Evolutionary conservation across 371 early-diverging fungal species (phyloP), one percentile per base, ranked within the genome.

Genomic region (Mortierella sp.): DNA sequence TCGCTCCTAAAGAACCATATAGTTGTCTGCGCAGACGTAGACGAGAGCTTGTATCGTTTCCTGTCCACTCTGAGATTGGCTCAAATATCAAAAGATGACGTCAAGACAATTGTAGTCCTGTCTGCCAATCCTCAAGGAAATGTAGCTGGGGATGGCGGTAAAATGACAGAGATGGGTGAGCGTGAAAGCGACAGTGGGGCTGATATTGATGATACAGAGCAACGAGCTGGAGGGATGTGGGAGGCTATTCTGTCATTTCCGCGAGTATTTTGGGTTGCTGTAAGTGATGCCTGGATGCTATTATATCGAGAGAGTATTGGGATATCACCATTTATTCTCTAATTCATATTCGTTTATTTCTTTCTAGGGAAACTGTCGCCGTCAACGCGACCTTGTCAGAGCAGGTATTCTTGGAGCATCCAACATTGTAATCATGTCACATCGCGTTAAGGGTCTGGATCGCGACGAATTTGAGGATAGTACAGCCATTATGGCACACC

Each of bases 361-460:
- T 37, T 22, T 57, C 26, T 57, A 88, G 87, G 90, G 90, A 15
- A 83, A 87, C 53, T 89, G 88, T 61, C 85, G 89, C 28, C 83
- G 86, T 13, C 89, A 88, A 17, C 87, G 89, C 64, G 90, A 90
- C 66, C 70, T 90, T 7, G 76, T 89, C 4, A 80, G 86, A 37
- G 90, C 90, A 0, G 90, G 90, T 15, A 85, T 88, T 6, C 81
- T 85, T 51, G 74, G 83, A 26, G 90, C 90, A n/a, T 84, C 85
- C 2, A 88, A 86, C 61, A 87, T 90, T 10, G 90, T 90, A 31
- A 82, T 90, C 9, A 89, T 90, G 88, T 86, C 88, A 73, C 74
- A 79, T 34, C 47, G 43, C n/a, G 26, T 34, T 34, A 56, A 66
- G 7, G 73, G 67, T 2, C 53, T 68, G 29, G 70, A 73, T n/a